Evolutionary conservation across 768 basidiomycete genomes (phyloP).

Genomic region (Cystofilobasidium ferigula): DNA sequence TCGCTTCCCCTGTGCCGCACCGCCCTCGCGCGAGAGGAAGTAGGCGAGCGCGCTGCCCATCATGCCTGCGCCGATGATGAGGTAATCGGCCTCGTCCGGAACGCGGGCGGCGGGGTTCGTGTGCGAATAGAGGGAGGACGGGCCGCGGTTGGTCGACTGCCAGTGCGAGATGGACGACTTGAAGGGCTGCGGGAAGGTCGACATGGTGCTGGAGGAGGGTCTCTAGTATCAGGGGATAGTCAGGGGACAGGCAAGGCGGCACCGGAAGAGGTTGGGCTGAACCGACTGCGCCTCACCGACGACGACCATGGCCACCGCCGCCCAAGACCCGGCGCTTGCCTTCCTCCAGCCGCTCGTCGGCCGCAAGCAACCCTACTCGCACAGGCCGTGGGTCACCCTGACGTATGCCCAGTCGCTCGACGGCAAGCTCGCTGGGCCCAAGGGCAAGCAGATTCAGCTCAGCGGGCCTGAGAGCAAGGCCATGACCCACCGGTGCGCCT

Average conservation of each 20-base stretch:
- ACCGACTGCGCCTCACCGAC: too few relatives aligned
- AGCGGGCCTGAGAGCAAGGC: conserved; percentile 77
- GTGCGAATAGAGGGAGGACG: not conserved
- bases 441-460: conserved; percentile 63
- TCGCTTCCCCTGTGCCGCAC: conserved; percentile 9
- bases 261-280: too few relatives aligned
- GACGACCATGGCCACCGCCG: too few relatives aligned
- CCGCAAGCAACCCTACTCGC: conserved; percentile 20
- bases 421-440: conserved; percentile 69
- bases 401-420: conserved; percentile 47
- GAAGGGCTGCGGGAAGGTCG: conserved; percentile 8
- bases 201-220: too few relatives aligned
- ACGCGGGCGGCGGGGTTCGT: not conserved
- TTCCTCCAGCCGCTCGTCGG: conserved; percentile 22
- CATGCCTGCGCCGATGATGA: conserved; percentile 14
- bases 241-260: too few relatives aligned
- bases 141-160: conserved; percentile 7
- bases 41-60: conserved; percentile 13
- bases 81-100: not conserved
- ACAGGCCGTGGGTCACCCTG: conserved; percentile 38
- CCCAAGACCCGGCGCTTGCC: not conserved
- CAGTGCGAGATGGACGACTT: conserved; percentile 10
- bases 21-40: conserved; percentile 1
- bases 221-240: too few relatives aligned
- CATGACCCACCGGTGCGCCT: conserved; percentile 78